Percentiles rank a stretch among this genome's conserved stretches.
Conservation (phyloP, 192 early-diverging fungal genomes). For the Coemansia sp. region DNA sequence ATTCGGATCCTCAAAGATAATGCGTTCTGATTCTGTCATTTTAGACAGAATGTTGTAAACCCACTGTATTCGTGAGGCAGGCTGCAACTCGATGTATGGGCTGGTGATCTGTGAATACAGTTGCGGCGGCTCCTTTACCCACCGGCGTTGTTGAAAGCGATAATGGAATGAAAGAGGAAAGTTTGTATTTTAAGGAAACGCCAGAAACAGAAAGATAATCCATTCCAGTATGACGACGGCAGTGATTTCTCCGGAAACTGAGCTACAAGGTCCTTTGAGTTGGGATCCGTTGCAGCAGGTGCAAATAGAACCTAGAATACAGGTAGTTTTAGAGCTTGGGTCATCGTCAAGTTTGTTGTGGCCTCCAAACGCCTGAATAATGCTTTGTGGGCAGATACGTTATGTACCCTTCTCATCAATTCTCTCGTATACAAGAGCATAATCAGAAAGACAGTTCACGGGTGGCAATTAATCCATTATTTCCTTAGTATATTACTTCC, state of each 20-base stretch:
- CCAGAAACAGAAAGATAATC: too few relatives aligned
- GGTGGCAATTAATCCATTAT: too few relatives aligned
- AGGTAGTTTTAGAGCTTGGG: constrained; percentile 38
- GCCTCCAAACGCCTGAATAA: constrained; percentile 21
- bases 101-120: constrained; percentile 58
- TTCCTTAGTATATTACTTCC: too few relatives aligned
- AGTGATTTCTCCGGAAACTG: constrained; percentile 21
- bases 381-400: neutral
- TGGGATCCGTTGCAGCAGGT: neutral
- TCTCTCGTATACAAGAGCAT: too few relatives aligned
- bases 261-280: neutral
- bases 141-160: constrained; percentile 60
- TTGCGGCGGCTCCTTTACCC: constrained; percentile 67
- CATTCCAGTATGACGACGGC: constrained; percentile 45
- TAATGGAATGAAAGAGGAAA: too few relatives aligned
- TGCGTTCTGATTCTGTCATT: constrained; percentile 64
- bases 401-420: too few relatives aligned
- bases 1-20: constrained; percentile 64
- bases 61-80: constrained; percentile 68
- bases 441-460: too few relatives aligned
- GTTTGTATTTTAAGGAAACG: too few relatives aligned
- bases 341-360: constrained; percentile 46
- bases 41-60: constrained; percentile 77
- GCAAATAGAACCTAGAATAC: constrained; percentile 34
- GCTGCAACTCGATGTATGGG: constrained; percentile 67